phyloP scores from a whole-genome alignment of 148 eudicot species.

The Amaranthus cruentus region DNA sequence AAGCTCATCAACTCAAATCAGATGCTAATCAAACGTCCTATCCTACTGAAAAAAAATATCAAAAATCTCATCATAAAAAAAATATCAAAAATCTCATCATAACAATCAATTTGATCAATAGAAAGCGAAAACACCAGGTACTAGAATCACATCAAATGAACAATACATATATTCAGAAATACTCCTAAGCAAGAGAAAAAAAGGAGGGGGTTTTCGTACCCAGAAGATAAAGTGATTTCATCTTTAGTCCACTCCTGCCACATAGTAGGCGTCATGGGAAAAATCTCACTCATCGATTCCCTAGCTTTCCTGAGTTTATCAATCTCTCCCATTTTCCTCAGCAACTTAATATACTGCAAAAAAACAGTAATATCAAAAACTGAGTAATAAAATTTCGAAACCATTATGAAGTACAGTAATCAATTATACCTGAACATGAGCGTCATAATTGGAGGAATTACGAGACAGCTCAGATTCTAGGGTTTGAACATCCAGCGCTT shows the following conservation, averaged over 20 bases:
- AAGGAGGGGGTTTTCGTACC: slow-evolving; percentile 28
- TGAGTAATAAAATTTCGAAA: background rate
- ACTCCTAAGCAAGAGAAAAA: background rate
- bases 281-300: slow-evolving; percentile 65
- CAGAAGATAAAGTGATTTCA: slow-evolving; percentile 53
- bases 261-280: slow-evolving; percentile 73
- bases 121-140: background rate
- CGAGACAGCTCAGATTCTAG: slow-evolving; percentile 55
- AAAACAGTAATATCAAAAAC: background rate
- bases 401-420: background rate
- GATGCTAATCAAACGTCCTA: too few species aligned
- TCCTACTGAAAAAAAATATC: too few species aligned
- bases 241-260: slow-evolving; percentile 97
- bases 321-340: slow-evolving; percentile 83
- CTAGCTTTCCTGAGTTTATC: slow-evolving; percentile 83
- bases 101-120: background rate
- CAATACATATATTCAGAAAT: too few species aligned
- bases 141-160: too few species aligned
- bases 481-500: slow-evolving; percentile 51
- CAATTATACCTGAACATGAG: slow-evolving; percentile 55
- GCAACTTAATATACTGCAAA: slow-evolving; percentile 54
- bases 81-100: background rate
- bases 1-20: too few species aligned
- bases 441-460: slow-evolving; percentile 64
- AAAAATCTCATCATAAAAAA: too few species aligned